Base-by-base conservation (phyloP, 164 flowering plant species). In the Houttuynia cordata region DNA sequence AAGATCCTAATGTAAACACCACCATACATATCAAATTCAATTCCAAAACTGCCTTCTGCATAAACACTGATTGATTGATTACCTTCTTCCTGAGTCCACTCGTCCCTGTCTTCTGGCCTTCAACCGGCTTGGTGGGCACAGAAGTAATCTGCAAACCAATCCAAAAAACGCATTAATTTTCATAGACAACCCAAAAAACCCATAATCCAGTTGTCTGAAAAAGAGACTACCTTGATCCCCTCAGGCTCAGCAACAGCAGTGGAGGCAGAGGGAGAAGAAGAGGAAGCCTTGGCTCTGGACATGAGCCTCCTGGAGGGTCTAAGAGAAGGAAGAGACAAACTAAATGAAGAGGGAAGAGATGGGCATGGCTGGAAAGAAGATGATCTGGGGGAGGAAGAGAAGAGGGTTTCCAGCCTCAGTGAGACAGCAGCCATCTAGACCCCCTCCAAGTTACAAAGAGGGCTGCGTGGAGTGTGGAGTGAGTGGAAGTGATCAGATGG, bases 31-130 rank as follows among this genome's bases (percentile, higher is more conserved):
- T 45, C 37, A 30, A 2, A 30, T 30, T 30, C 37, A 30, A 30
- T 30, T 2, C 37, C 6, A 30, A 30, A 2, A 30, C 4, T 30
- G 37, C 37, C 37, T 30, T 30, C 37, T 30, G 6, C 37, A 30
- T 30, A 30, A 30, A 30, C 37, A 30, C 37, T n/a, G n/a, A n/a
- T n/a, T n/a, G n/a, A n/a, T n/a, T n/a, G n/a, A n/a, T n/a, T 4
- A 68, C 99, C 93, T 90, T 93, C 80, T 88, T 93, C 51, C 99
- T 80, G 15, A 93, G 86, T 20, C 99, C 97, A 57, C 99, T 93
- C 0, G 97, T 93, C 59, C 98, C 97, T 1, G 98, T 93, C 75
- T 90, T 93, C 62, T 93, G 98, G 7, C 98, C 98, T 68, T 93
- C 98, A 42, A 86, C 80, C 20, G 98, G 91, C 66, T 80, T 81